Percentiles rank a stretch among this genome's conserved stretches.
Evolutionary conservation across 208 protist species (phyloP).

Genomic region (Trypanosoma rangeli): DNA sequence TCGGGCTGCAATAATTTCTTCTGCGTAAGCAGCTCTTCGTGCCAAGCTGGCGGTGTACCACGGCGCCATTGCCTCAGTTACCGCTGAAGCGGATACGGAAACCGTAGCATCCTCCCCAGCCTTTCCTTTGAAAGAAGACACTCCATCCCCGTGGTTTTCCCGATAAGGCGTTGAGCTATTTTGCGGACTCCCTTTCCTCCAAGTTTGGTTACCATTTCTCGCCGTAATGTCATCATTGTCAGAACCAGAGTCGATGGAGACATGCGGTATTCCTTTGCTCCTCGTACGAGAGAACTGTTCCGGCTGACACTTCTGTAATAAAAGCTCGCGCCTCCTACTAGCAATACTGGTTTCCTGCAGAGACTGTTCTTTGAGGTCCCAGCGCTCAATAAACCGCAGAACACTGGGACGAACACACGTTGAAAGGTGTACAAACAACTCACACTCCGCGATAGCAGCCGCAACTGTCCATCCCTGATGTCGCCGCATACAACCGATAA

Average conservation of each 20-base stretch:
- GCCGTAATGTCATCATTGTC: constrained; percentile 14
- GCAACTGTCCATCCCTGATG: constrained; percentile 82
- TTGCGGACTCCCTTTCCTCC: not conserved
- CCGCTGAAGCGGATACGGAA: not conserved
- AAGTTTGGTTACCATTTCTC: not conserved
- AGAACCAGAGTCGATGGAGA: constrained; percentile 12
- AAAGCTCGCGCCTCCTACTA: constrained; percentile 31
- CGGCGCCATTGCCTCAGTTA: constrained; percentile 35
- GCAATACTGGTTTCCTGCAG: constrained; percentile 51
- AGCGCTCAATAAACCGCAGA: constrained; percentile 65
- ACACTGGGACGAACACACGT: constrained; percentile 48
- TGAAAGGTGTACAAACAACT: constrained; percentile 64
- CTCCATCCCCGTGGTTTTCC: not conserved
- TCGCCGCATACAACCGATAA: constrained; percentile 87
- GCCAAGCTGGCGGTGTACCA: constrained; percentile 58
- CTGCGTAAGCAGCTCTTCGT: constrained; percentile 7
- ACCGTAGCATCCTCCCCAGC: constrained; percentile 21
- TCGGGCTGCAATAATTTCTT: constrained; percentile 8
- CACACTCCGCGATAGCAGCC: constrained; percentile 78
- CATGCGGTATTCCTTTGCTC: not conserved
- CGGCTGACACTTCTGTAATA: constrained; percentile 21
- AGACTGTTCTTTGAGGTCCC: constrained; percentile 55
- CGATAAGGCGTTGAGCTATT: not conserved
- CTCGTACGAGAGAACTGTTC: constrained; percentile 1
- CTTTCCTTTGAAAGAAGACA: not conserved